Base-by-base conservation (phyloP, 2,329 filamentous ascomycete species). In the Aureobasidium subglaciale region DNA sequence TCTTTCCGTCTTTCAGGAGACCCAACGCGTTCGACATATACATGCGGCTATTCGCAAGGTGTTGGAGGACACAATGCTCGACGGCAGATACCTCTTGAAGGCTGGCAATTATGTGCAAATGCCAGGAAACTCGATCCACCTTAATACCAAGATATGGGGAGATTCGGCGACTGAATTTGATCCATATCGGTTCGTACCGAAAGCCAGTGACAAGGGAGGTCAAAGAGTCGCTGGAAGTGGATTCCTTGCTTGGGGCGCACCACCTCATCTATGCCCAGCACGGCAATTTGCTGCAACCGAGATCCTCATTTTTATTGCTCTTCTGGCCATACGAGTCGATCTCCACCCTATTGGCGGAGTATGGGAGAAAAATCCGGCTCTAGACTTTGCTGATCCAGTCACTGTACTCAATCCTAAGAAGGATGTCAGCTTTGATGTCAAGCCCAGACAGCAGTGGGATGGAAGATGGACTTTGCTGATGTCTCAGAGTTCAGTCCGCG, bases 1-100 rank as follows among this genome's bases (percentile, higher is more conserved):
- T 0, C 40, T 73, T 1, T 71, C 70, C 2, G 58, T 64, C 0
- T 67, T 68, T 43, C 68, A 74, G 37, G 71, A 74, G 58, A 68
- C 65, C 13, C 63, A 70, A 25, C 70, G 71, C 4, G 54, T 59
- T 5, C 61, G 65, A 10, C 60, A 62, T 2, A 60, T 60, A 13
- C 56, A 64, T 18, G 63, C 65, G 2, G 63, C 62, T 10, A 63
- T 65, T 3, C 69, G 72, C 29, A 45, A 63, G 4, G 65, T 74
- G 0, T 61, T 60, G 2, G 56, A 67, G 4, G 72, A 76, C 22
- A 69, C 65, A 0, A 22, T 70, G 0, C 56, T 75, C 2, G 67
- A 69, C 9, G 64, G 62, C 2, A 61, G 63, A 24, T 70, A 70
- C 16, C 61, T 56, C 2, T 20, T 76, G 13, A 71, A 70, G 56